phyloP scores from a whole-genome alignment of 2,329 filamentous ascomycete species.

The Cytospora schulzeri region DNA sequence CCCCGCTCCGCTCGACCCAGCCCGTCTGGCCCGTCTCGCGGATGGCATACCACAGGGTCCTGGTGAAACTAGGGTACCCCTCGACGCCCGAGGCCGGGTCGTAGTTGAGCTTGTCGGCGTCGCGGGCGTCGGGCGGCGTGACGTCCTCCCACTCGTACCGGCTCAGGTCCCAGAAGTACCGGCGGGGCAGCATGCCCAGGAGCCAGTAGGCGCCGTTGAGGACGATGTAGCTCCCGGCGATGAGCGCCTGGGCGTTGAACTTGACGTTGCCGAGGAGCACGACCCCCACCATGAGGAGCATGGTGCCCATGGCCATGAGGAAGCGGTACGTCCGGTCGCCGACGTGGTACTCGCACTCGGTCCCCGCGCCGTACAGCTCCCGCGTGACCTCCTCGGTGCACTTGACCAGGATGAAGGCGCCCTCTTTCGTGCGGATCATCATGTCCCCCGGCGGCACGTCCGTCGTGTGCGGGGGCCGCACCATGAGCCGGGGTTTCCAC shows the following conservation, averaged over 20 bases:
- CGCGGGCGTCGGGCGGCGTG: constrained; percentile 18
- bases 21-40: constrained; percentile 52
- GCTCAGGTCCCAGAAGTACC: constrained; percentile 59
- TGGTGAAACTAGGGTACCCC: constrained; percentile 52
- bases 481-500: constrained; percentile 59
- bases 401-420: constrained; percentile 59
- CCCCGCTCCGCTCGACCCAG: constrained; percentile 56
- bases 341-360: constrained; percentile 60
- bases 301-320: constrained; percentile 60
- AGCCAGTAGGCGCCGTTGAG: constrained; percentile 64
- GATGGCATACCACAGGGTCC: constrained; percentile 62
- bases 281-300: constrained; percentile 62
- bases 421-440: constrained; percentile 62
- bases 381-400: constrained; percentile 63
- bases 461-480: constrained; percentile 49
- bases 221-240: constrained; percentile 59
- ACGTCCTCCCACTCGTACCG: constrained; percentile 34
- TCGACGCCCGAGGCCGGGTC: constrained; percentile 40
- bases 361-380: constrained; percentile 64
- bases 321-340: constrained; percentile 48
- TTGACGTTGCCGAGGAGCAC: constrained; percentile 64
- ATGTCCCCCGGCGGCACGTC: constrained; percentile 59
- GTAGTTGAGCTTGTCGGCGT: constrained; percentile 38
- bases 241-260: constrained; percentile 62
- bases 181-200: constrained; percentile 51